phyloP scores from a whole-genome alignment of 2,329 filamentous ascomycete genomes.

The Fusarium protoensiforme region DNA sequence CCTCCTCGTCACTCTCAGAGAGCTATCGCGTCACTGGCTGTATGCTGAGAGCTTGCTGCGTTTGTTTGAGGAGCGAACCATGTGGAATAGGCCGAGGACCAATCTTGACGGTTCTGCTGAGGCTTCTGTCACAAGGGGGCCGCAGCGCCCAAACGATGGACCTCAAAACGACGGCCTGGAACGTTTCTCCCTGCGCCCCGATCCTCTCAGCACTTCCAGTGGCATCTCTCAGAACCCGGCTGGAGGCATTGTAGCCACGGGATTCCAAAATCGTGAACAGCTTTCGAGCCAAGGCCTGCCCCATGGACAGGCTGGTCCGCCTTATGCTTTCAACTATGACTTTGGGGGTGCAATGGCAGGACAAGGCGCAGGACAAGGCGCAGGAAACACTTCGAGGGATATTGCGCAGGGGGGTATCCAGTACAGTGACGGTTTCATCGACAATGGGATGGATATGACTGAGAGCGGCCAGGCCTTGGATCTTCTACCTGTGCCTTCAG shows the following conservation, averaged over 20 bases:
- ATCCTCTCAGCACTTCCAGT: conserved; percentile 4
- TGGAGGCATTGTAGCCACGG: conserved; percentile 2
- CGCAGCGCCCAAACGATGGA: conserved; percentile 2
- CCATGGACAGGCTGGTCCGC: conserved; percentile 6
- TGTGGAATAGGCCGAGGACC: conserved; percentile 25
- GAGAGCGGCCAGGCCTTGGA: conserved; percentile 18
- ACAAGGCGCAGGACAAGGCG: neutral
- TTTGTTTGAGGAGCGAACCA: conserved; percentile 42
- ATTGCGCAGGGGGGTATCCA: conserved; percentile 18
- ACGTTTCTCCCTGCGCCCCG: conserved; percentile 35
- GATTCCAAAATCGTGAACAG: conserved; percentile 13
- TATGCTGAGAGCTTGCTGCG: conserved; percentile 46
- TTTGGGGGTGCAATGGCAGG: conserved; percentile 13
- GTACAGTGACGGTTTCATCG: conserved; percentile 30
- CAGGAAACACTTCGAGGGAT: conserved; percentile 2
- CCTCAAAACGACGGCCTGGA: conserved; percentile 1
- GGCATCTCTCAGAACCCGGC: conserved; percentile 8
- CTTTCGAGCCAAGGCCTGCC: conserved; percentile 7
- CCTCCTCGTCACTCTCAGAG: conserved; percentile 43
- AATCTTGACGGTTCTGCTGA: conserved; percentile 9
- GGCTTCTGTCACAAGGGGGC: neutral
- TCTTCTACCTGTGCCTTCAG: conserved; percentile 43
- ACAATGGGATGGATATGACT: conserved; percentile 18
- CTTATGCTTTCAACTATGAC: conserved; percentile 26
- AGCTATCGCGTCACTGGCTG: conserved; percentile 45